Percentiles rank a stretch among this genome's conserved stretches.
phyloP scores from a whole-genome alignment of 139 green algal species.

The Pleodorina starrii region DNA sequence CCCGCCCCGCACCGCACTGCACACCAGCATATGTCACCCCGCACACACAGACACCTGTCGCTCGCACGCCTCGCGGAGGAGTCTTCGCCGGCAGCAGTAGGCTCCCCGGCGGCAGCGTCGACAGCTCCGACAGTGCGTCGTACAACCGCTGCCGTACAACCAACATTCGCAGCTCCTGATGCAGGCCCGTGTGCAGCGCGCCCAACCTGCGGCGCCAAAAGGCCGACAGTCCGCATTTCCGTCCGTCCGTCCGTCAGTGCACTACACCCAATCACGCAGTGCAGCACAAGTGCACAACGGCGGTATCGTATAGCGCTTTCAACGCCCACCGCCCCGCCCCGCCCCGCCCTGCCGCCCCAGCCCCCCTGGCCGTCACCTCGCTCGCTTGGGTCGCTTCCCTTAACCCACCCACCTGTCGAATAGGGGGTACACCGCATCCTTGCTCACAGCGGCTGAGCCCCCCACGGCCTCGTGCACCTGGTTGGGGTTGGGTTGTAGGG shows the following conservation, averaged over 20 bases:
- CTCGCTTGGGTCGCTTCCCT: not conserved
- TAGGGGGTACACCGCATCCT: constrained; percentile 64
- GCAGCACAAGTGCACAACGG: too few species aligned
- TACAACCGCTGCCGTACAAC: constrained; percentile 63
- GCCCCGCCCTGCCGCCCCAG: too few species aligned
- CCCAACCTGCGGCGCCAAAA: constrained; percentile 49
- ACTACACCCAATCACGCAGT: too few species aligned
- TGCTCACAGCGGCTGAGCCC: constrained; percentile 53
- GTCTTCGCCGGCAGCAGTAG: constrained; percentile 29
- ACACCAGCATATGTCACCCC: too few species aligned
- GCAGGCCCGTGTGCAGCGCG: constrained; percentile 44
- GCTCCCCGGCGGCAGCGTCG: constrained; percentile 36
- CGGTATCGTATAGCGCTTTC: too few species aligned
- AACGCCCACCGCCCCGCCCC: too few species aligned
- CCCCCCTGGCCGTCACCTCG: not conserved
- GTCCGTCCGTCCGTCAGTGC: too few species aligned
- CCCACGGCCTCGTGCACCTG: constrained; percentile 57
- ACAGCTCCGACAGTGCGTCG: constrained; percentile 50
- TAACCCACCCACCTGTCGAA: constrained; percentile 59
- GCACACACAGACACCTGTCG: too few species aligned
- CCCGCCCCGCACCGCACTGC: too few species aligned
- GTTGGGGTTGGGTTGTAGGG: not conserved
- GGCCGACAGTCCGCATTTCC: too few species aligned
- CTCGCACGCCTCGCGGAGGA: not conserved
- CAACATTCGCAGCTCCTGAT: constrained; percentile 70